Base-by-base conservation (phyloP, 495 filamentous ascomycete genomes). In the Lasiosphaeria hispida region DNA sequence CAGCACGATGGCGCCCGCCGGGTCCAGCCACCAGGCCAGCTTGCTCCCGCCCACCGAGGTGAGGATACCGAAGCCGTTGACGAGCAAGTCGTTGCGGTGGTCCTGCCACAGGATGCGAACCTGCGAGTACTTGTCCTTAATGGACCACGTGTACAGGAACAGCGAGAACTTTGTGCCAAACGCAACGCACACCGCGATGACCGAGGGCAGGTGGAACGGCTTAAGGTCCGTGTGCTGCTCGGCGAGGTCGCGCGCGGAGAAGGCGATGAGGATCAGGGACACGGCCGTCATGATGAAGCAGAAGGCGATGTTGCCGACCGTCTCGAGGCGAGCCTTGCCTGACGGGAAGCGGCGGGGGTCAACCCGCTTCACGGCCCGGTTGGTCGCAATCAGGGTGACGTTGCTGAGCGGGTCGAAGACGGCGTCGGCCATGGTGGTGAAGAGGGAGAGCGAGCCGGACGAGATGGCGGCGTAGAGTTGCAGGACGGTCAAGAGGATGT, bases 351-450 rank as follows among this genome's bases (percentile, higher is more conserved):
- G 86, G 60, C 83, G 83, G n/a, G 90, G 82, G 67, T 97, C 92
- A 57, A 97, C 95, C 45, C 82, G 85, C 63, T 87, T 87, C 63
- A 97, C 87, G 54, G 95, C 93, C 55, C 92, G 89, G 73, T 93
- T 88, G 66, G 85, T 90, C 30, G 97, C 75, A 47, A 97, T 89
- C 4, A 98, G 80, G 0, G 90, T 93, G 38, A 96, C 65, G 72
- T 97, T 97, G 67, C 87, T 91, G 69, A 95, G 64, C 13, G 95
- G 95, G 70, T 98, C 94, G 75, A 98, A 98, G 61, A 98, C 81
- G 19, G 93, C 87, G 72, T 98, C 94, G 36, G 92, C 94, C 89
- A 96, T 96, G 50, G 95, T 98, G 7, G 94, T 96, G 79, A 97
- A 96, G 48, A 98, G 84, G 5, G 93, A 97, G 39, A 97, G 81